Percentiles rank a stretch among this genome's conserved stretches.
Evolutionary conservation across 2,329 filamentous ascomycete genomes (phyloP).

Genomic region (Botryotinia convoluta): DNA sequence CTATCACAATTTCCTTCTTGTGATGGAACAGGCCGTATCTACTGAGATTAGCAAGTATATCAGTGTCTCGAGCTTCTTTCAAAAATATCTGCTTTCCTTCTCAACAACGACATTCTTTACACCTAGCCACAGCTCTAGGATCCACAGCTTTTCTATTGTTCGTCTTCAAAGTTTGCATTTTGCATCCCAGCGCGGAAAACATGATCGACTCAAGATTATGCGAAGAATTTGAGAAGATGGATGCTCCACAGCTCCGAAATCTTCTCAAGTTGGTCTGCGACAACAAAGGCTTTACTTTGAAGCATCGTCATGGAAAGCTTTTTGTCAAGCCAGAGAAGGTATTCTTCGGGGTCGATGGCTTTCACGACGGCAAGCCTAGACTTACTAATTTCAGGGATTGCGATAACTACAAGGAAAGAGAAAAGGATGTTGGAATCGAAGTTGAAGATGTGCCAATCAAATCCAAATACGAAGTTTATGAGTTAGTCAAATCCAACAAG

Average conservation of each 20-base stretch:
- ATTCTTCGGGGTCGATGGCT: background rate
- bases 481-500: background rate
- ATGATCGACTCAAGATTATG: background rate
- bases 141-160: background rate
- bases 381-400: background rate
- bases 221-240: constrained; percentile 2
- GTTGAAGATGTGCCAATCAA: background rate
- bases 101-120: background rate
- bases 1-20: background rate
- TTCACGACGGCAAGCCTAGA: background rate
- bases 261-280: background rate
- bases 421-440: background rate
- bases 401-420: background rate
- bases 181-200: background rate
- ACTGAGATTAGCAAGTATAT: background rate
- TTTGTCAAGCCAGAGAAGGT: background rate
- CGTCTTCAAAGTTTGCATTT: no score
- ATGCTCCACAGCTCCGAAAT: background rate
- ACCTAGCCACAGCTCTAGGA: background rate
- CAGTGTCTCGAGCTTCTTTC: background rate
- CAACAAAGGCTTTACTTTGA: background rate
- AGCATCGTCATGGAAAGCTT: background rate
- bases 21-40: background rate
- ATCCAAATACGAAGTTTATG: background rate
- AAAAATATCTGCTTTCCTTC: background rate